A percentile compares a stretch with the other conserved stretches of the same genome.
These are phyloP conservation scores for Trichoderma arundinaceum DNA, from an alignment of 2,329 filamentous ascomycete species.

Conservation along the genomic window DNA sequence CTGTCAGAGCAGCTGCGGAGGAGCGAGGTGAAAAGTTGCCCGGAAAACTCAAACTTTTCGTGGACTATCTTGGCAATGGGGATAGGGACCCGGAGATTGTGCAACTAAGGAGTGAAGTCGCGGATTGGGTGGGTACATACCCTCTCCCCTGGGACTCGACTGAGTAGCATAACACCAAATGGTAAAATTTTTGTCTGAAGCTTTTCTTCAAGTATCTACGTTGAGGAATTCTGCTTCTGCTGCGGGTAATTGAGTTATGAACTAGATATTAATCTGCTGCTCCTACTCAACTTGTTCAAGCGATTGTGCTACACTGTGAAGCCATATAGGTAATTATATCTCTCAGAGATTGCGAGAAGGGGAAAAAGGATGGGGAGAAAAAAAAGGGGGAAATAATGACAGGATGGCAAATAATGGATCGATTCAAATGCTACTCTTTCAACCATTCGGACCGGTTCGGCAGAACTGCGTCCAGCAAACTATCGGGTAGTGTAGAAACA, in stretches of 20 bases:
- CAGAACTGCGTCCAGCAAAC: background rate
- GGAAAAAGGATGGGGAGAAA: background rate
- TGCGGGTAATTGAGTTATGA: background rate
- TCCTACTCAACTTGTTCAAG: background rate
- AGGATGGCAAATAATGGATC: background rate
- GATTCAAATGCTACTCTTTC: background rate
- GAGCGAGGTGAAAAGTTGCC: constrained; percentile 70
- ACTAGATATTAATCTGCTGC: background rate
- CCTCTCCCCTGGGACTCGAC: constrained; percentile 68
- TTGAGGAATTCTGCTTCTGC: background rate
- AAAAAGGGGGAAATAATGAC: background rate
- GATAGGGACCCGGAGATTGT: constrained; percentile 73
- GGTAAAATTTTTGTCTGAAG: background rate
- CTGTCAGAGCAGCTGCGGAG: constrained; percentile 70
- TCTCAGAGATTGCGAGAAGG: background rate
- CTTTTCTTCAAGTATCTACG: background rate
- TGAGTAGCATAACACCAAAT: constrained; percentile 34
- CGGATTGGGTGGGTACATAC: constrained; percentile 78
- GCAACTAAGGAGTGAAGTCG: constrained; percentile 74
- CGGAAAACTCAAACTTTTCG: constrained; percentile 69
- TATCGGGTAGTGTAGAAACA: background rate
- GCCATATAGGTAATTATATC: background rate
- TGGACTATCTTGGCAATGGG: constrained; percentile 71
- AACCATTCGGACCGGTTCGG: background rate
- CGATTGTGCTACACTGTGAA: background rate